Evolutionary conservation across 805 yeast genomes (phyloP).

Genomic region (Kuraishia hungarica): DNA sequence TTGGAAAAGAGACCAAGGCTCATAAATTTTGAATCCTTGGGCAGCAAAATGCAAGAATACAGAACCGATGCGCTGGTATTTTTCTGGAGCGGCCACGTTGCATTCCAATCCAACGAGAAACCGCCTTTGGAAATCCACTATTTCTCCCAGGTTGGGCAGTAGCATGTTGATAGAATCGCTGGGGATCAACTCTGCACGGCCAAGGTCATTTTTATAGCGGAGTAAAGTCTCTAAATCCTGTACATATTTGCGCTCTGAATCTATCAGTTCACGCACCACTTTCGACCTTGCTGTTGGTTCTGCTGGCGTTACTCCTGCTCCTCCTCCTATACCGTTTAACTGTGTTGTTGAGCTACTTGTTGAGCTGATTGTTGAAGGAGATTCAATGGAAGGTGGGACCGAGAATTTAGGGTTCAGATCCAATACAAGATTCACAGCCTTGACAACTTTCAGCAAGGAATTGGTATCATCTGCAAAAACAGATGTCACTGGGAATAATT

Average conservation of each 20-base stretch:
- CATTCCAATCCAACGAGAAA: slow-evolving; percentile 85
- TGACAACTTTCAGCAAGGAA: slow-evolving; percentile 66
- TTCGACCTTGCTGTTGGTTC: slow-evolving; percentile 43
- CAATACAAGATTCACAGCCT: slow-evolving; percentile 60
- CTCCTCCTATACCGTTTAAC: background rate
- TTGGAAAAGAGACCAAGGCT: slow-evolving; percentile 92
- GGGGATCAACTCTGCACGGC: slow-evolving; percentile 56
- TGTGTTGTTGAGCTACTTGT: background rate
- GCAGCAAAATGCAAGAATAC: slow-evolving; percentile 75
- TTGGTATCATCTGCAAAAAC: slow-evolving; percentile 79
- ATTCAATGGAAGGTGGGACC: slow-evolving; percentile 4
- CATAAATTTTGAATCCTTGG: slow-evolving; percentile 79
- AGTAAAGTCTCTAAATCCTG: slow-evolving; percentile 77
- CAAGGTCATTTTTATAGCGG: slow-evolving; percentile 59
- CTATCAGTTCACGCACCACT: slow-evolving; percentile 76
- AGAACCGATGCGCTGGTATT: slow-evolving; percentile 81
- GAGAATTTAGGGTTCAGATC: slow-evolving; percentile 35
- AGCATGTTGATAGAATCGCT: slow-evolving; percentile 73
- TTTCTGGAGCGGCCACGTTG: slow-evolving; percentile 65
- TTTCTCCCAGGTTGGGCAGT: slow-evolving; percentile 77
- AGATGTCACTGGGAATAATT: slow-evolving; percentile 82
- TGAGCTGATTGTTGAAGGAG: background rate
- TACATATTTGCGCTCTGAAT: slow-evolving; percentile 88
- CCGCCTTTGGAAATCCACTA: slow-evolving; percentile 88
- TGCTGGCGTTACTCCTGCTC: background rate